A percentile compares a stretch with the other conserved stretches of the same genome.
These are phyloP conservation scores for Chrysanthemum seticuspe DNA, from an alignment of 129 eudicot species.

Conservation along the genomic window DNA sequence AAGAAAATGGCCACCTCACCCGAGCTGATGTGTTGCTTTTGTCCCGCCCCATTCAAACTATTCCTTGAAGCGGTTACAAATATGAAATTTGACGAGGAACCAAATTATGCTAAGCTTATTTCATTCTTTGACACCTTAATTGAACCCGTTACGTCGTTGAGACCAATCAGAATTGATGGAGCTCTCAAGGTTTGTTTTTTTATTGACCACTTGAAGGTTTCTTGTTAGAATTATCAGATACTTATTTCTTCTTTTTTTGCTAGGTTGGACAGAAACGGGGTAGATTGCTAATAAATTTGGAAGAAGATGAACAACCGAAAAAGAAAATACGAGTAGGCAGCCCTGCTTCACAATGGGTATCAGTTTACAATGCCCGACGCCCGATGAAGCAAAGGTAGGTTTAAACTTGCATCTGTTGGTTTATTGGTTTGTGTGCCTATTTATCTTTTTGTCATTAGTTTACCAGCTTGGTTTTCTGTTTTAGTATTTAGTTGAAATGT, in stretches of 20 bases:
- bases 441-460: background rate
- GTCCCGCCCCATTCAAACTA: slow-evolving; percentile 36
- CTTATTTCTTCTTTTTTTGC: slow-evolving; percentile 27
- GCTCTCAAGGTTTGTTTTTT: slow-evolving; percentile 49
- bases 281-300: slow-evolving; percentile 43
- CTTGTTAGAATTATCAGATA: slow-evolving; percentile 5
- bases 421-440: background rate
- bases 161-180: slow-evolving; percentile 61
- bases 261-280: slow-evolving; percentile 56
- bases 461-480: background rate
- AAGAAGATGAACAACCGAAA: slow-evolving; percentile 54
- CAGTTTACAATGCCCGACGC: slow-evolving; percentile 70
- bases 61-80: slow-evolving; percentile 52
- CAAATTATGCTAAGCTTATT: slow-evolving; percentile 47
- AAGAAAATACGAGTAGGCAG: slow-evolving; percentile 71
- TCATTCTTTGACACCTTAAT: slow-evolving; percentile 50
- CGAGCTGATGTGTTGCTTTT: slow-evolving; percentile 49
- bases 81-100: slow-evolving; percentile 60
- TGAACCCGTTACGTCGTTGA: slow-evolving; percentile 39
- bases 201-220: background rate
- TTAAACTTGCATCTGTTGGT: background rate
- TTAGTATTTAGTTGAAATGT: background rate
- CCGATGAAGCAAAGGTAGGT: slow-evolving; percentile 82
- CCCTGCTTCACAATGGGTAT: slow-evolving; percentile 88
- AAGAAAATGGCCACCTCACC: slow-evolving; percentile 64